Evolutionary conservation across 345 rosid genomes (phyloP).

Genomic region (Excoecaria agallocha): DNA sequence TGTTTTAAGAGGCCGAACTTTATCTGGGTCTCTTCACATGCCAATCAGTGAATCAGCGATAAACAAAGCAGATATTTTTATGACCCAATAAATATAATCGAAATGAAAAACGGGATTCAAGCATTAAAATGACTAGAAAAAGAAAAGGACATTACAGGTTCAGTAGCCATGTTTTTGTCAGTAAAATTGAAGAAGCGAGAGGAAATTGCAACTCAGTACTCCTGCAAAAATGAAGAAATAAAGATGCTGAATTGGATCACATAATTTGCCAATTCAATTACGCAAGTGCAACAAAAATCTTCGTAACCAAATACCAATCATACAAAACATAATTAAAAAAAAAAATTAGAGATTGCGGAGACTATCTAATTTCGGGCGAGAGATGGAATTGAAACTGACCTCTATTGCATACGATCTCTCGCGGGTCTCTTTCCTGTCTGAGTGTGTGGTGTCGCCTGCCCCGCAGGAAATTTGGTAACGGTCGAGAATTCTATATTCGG

Average conservation of each 20-base stretch:
- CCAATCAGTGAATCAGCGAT: neutral
- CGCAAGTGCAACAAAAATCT: neutral
- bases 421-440: neutral
- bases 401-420: neutral
- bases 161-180: neutral
- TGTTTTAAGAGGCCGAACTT: neutral
- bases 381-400: neutral
- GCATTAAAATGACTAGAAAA: neutral
- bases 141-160: slow-evolving; percentile 2
- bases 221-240: neutral
- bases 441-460: neutral
- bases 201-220: neutral
- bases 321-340: neutral
- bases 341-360: neutral
- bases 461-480: too few relatives aligned
- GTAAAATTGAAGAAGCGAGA: neutral
- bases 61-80: neutral
- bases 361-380: neutral
- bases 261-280: neutral
- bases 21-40: neutral
- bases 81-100: neutral
- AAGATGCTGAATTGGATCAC: neutral
- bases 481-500: too few relatives aligned
- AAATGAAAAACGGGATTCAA: neutral
- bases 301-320: neutral